Percentiles rank a stretch among this genome's conserved stretches.
phyloP scores from a whole-genome alignment of 2,329 filamentous ascomycete species.

The Shiraia bambusicola region DNA sequence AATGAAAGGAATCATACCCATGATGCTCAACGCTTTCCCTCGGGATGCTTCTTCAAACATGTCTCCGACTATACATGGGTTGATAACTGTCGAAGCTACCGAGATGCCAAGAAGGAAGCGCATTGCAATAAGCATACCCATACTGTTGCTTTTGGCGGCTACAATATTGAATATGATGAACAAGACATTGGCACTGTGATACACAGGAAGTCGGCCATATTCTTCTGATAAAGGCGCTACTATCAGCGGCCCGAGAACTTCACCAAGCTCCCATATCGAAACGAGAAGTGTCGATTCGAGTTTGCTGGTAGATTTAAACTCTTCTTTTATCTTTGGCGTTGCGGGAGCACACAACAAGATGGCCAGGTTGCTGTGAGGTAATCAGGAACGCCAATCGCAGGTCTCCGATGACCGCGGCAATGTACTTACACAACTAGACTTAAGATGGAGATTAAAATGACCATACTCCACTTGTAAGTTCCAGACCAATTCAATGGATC shows the following conservation, averaged over 20 bases:
- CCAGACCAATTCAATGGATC: constrained; percentile 22
- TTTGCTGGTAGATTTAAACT: constrained; percentile 16
- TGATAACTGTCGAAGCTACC: constrained; percentile 56
- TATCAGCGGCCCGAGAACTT: constrained; percentile 23
- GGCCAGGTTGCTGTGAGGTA: constrained; percentile 4
- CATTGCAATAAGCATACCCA: constrained; percentile 40
- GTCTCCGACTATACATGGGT: constrained; percentile 63
- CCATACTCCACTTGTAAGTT: constrained; percentile 23
- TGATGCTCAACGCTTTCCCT: constrained; percentile 58
- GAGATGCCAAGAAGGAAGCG: constrained; percentile 45
- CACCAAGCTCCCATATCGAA: constrained; percentile 29
- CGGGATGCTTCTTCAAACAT: constrained; percentile 58
- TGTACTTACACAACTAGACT: constrained; percentile 26
- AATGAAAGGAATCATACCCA: constrained; percentile 57
- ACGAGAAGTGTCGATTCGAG: constrained; percentile 20
- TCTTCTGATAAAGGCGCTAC: constrained; percentile 26
- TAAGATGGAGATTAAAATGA: constrained; percentile 22
- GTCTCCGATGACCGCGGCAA: too few species aligned
- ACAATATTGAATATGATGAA: constrained; percentile 46
- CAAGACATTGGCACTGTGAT: constrained; percentile 37
- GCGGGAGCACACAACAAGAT: constrained; percentile 27
- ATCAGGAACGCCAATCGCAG: too few species aligned
- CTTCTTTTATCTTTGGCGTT: constrained; percentile 24
- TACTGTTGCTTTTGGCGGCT: constrained; percentile 39
- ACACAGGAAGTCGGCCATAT: constrained; percentile 21